phyloP scores from a whole-genome alignment of 176 grass and related monocot species.

The Hyparrhenia diplandra region DNA sequence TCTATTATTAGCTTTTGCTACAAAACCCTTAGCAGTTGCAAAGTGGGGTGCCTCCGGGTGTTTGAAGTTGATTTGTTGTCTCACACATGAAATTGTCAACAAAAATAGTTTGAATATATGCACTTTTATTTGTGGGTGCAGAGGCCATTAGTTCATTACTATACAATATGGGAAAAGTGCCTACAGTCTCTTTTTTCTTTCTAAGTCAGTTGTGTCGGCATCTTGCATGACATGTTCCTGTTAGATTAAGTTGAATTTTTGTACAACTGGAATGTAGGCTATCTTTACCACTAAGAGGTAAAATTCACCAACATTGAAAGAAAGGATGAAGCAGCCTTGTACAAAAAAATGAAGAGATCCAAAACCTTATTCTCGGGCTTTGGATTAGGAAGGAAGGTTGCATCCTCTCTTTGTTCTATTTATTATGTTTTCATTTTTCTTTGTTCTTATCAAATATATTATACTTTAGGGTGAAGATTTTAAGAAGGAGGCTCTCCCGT shows the following conservation, averaged over 20 bases:
- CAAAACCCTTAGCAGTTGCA: background rate
- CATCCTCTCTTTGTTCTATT: constrained; percentile 14
- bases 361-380: constrained; percentile 94
- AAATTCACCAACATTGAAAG: constrained; percentile 98
- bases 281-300: constrained; percentile 92
- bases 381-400: constrained; percentile 94
- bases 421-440: background rate
- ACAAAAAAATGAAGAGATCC: constrained; percentile 98
- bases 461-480: constrained; percentile 90
- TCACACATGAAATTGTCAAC: background rate
- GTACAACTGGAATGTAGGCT: constrained; percentile 62
- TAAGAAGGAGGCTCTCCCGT: constrained; percentile 86
- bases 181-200: background rate
- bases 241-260: constrained; percentile 13
- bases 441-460: constrained; percentile 32
- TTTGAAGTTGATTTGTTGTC: background rate
- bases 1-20: background rate
- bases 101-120: background rate
- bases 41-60: background rate
- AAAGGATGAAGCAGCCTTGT: constrained; percentile 96
- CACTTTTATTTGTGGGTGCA: background rate
- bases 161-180: background rate
- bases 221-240: background rate
- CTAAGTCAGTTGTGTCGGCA: background rate
- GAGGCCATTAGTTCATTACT: background rate